Conservation (phyloP, 768 basidiomycete species). For the Asterophora parasitica region DNA sequence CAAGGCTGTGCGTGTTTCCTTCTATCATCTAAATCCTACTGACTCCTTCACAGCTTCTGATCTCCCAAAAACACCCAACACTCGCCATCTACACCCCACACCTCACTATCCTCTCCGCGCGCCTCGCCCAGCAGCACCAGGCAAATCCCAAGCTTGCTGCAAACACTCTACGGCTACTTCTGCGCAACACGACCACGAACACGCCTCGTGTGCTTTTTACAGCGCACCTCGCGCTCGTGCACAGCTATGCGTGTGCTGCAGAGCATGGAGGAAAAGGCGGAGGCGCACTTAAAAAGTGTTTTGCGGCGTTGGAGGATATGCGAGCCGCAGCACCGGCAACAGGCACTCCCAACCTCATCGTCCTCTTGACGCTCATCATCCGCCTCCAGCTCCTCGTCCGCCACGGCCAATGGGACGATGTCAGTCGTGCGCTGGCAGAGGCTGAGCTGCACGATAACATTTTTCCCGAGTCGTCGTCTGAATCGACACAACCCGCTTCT, state of each 20-base stretch:
- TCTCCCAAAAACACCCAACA: constrained; percentile 67
- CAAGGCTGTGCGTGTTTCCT: constrained; percentile 56
- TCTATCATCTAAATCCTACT: too few species aligned
- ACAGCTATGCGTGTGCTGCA: constrained; percentile 21
- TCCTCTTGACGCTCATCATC: constrained; percentile 48
- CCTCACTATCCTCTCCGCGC: constrained; percentile 58
- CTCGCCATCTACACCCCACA: constrained; percentile 56
- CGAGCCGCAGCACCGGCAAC: constrained; percentile 2
- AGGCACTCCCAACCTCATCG: constrained; percentile 37
- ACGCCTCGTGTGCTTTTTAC: constrained; percentile 49
- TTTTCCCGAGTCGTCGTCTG: too few species aligned
- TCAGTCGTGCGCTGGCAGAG: constrained; percentile 51
- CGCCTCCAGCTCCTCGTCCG: constrained; percentile 54
- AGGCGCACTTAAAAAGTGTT: constrained; percentile 14
- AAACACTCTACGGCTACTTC: constrained; percentile 50
- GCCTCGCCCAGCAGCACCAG: constrained; percentile 43
- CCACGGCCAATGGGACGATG: constrained; percentile 49
- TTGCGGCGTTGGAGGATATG: constrained; percentile 32
- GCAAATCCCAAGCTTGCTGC: constrained; percentile 56
- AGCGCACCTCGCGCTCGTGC: constrained; percentile 53
- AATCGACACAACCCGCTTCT: too few species aligned
- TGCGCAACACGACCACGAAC: constrained; percentile 29
- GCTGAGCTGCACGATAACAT: too few species aligned
- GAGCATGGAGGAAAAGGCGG: constrained; percentile 11
- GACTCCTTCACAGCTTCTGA: constrained; percentile 32